Base-by-base conservation (phyloP, 257 asterid genomes). In the Pogostemon cablin region DNA sequence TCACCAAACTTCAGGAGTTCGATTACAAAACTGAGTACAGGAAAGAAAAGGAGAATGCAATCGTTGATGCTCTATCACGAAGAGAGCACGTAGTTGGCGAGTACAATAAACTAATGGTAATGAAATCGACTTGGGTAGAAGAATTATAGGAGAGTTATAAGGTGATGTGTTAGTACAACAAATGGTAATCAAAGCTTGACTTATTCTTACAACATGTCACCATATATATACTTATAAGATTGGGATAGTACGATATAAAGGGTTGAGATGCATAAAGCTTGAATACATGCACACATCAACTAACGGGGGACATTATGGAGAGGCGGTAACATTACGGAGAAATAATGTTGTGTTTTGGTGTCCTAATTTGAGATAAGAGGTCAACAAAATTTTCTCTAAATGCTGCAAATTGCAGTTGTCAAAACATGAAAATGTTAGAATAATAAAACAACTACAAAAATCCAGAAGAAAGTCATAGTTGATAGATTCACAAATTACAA, bases 41-140 rank as follows among this genome's bases (percentile, higher is more conserved):
- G 10, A 9, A 47, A n/a, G 52, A 12, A 2, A 47, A 7, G 3
- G 12, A 47, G 4, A 47, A 47, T 47, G 4, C 3, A 6, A n/a
- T 2, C 2, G 52, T n/a, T 1, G 52, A 47, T 47, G 52, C 52
- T 1, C 11, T 47, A 8, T 66, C 62, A 0, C 66, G 56, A 10
- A 67, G 3, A 6, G 25, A 2, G 0, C 3, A 9, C 0, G 7
- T 15, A 1, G 54, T n/a, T 3, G 40, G 6, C 0, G 2, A 4
- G 2, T 2, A 40, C 0, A 0, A 0, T 11, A 62, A 42, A 1
- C 7, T 61, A 0, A 15, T 52, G 0, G 0, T 1, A 0, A 0
- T 71, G 0, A 12, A 11, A n/a, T 62, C 68, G 0, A 2, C 6
- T 0, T 71, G 53, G 62, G 2, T 60, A 0, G 41, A 12, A 6